phyloP scores from a whole-genome alignment of 345 rosid species.

The Syzygium aqueum region DNA sequence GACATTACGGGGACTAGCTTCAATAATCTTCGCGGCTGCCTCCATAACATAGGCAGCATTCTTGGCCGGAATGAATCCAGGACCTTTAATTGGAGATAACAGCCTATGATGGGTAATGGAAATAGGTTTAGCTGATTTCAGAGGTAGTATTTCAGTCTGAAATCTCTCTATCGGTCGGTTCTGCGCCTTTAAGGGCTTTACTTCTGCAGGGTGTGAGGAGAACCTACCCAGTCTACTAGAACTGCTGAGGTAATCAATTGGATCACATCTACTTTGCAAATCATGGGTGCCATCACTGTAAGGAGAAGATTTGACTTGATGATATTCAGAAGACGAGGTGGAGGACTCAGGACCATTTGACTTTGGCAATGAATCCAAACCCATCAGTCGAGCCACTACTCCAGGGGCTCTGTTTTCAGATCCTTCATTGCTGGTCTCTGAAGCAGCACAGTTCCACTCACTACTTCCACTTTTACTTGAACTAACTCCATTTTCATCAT shows the following conservation, averaged over 20 bases:
- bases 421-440: slow-evolving; percentile 63
- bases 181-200: slow-evolving; percentile 27
- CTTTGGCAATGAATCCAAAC: slow-evolving; percentile 75
- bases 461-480: slow-evolving; percentile 32
- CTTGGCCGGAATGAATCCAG: slow-evolving; percentile 40
- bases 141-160: slow-evolving; percentile 73
- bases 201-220: slow-evolving; percentile 23
- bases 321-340: slow-evolving; percentile 21
- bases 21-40: slow-evolving; percentile 80
- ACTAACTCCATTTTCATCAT: slow-evolving; percentile 30
- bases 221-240: slow-evolving; percentile 23
- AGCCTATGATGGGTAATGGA: slow-evolving; percentile 51
- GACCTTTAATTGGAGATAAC: slow-evolving; percentile 68
- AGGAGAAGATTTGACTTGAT: slow-evolving; percentile 17
- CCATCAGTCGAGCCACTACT: slow-evolving; percentile 95
- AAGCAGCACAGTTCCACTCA: slow-evolving; percentile 52
- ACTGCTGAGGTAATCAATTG: slow-evolving; percentile 20
- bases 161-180: slow-evolving; percentile 58
- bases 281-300: slow-evolving; percentile 11
- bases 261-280: slow-evolving; percentile 31
- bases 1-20: slow-evolving; percentile 46
- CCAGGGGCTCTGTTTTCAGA: slow-evolving; percentile 62
- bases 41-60: slow-evolving; percentile 58
- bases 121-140: slow-evolving; percentile 64
- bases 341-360: slow-evolving; percentile 29